Percentiles rank a stretch among this genome's conserved stretches.
These are phyloP conservation scores for Solioccasus polychromus DNA, from an alignment of 768 basidiomycete species.

Conservation along the genomic window DNA sequence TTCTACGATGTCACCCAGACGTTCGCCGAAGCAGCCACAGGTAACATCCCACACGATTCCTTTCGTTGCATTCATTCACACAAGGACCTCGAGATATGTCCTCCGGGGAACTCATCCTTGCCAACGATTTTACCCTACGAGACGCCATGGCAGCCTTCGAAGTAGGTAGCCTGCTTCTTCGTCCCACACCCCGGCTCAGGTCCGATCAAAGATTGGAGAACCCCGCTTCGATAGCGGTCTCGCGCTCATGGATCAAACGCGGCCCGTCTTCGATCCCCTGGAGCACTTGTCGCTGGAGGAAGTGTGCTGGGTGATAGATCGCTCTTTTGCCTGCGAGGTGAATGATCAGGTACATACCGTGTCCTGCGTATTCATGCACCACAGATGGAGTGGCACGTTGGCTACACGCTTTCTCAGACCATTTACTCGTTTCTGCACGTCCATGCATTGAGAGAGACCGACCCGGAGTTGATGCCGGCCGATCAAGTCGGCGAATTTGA, in stretches of 20 bases:
- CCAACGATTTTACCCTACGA: slow-evolving; percentile 67
- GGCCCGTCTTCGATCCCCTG: slow-evolving; percentile 60
- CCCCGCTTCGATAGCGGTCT: slow-evolving; percentile 86
- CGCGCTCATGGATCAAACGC: slow-evolving; percentile 38
- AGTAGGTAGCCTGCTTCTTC: slow-evolving; percentile 39
- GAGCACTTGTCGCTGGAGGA: slow-evolving; percentile 69
- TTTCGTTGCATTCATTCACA: slow-evolving; percentile 6
- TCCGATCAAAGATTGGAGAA: slow-evolving; percentile 75
- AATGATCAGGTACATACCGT: slow-evolving; percentile 21
- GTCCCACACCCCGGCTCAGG: slow-evolving; percentile 12
- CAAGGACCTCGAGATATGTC: slow-evolving; percentile 52
- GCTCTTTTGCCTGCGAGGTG: slow-evolving; percentile 77
- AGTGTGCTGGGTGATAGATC: slow-evolving; percentile 86
- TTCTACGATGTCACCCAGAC: slow-evolving; percentile 63
- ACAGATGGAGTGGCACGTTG: slow-evolving; percentile 87
- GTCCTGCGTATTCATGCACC: slow-evolving; percentile 13
- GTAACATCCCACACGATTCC: slow-evolving; percentile 35
- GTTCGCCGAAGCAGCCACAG: slow-evolving; percentile 59
- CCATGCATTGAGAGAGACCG: slow-evolving; percentile 59
- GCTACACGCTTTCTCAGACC: slow-evolving; percentile 82
- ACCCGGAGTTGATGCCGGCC: slow-evolving; percentile 47
- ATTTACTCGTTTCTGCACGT: slow-evolving; percentile 77
- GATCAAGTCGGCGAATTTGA: slow-evolving; percentile 31
- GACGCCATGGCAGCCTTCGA: slow-evolving; percentile 96
- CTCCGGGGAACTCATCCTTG: slow-evolving; percentile 59